Evolutionary conservation across 1,284 basidiomycete genomes (phyloP), one percentile per base, ranked within the genome.

Genomic region (Leucoagaricus sp.): DNA sequence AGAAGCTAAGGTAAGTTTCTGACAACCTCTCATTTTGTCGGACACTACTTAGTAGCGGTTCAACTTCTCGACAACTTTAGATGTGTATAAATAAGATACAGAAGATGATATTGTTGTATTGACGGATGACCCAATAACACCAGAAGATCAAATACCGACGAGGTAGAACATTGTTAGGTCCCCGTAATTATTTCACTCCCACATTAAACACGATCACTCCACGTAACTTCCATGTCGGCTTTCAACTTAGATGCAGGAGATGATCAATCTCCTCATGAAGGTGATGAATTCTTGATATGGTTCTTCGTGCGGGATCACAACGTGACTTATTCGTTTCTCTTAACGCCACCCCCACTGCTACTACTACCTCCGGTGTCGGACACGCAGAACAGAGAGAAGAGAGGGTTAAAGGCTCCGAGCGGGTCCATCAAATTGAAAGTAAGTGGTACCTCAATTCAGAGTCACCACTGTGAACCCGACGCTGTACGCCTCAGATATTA

Each of bases 261-360:
- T 50, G 25, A 50, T 40, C 8, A 41, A 26, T 34, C 23, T 50
- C 12, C 25, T 50, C 29, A 12, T 19, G 17, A 26, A 40, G 49
- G 38, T n/a, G 49, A 50, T 34, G 38, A 50, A 25, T 50, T 50
- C n/a, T 50, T 50, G 13, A 3, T 49, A 13, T 49, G 38, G 5
- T 49, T n/a, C n/a, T n/a, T n/a, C n/a, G 34, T 49, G 19, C 21
- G 34, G 12, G 4, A 38, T 38, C 36, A 38, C 4, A n/a, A 4
- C 13, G 17, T 38, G 13, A 7, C 31, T 4, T n/a, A n/a, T n/a
- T n/a, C n/a, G n/a, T n/a, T n/a, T n/a, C n/a, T n/a, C n/a, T 9
- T 10, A n/a, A 38, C 36, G 36, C 36, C 36, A 5, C 15, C 13
- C 36, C 17, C 13, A 38, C 36, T 15, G 6, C 17, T 5, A 33